Conservation (phyloP, 495 filamentous ascomycete genomes). For the Aspergillus bridgeri region DNA sequence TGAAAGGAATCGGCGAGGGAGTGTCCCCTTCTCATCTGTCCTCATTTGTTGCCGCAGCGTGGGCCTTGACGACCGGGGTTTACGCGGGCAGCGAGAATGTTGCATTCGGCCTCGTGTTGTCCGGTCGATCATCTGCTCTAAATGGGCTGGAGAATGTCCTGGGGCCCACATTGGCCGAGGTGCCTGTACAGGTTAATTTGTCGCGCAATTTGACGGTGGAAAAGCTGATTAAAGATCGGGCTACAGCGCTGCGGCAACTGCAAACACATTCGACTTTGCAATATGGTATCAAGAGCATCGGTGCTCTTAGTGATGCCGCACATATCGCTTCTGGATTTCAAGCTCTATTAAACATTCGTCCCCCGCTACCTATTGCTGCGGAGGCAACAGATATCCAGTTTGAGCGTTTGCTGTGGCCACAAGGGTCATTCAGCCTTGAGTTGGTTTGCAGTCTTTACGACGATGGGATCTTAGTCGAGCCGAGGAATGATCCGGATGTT, state of each 20-base stretch:
- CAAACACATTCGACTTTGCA: neutral
- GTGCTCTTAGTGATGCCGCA: neutral
- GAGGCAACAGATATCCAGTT: neutral
- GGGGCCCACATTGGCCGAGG: neutral
- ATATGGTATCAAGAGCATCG: neutral
- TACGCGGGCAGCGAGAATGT: neutral
- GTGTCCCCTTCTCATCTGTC: neutral
- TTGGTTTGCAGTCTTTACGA: neutral
- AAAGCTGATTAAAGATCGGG: neutral
- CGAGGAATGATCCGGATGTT: neutral
- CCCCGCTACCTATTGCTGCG: neutral
- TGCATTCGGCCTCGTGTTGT: neutral
- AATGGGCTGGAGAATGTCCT: neutral
- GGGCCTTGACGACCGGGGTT: neutral
- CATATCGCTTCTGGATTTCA: neutral
- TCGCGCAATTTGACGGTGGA: neutral
- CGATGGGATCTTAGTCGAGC: neutral
- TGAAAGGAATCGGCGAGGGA: neutral
- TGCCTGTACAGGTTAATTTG: neutral
- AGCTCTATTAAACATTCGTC: neutral
- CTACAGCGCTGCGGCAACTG: neutral
- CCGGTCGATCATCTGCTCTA: neutral
- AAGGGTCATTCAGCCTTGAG: neutral
- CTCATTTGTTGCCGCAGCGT: neutral
- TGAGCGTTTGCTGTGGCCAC: neutral